Evolutionary conservation across 2,329 filamentous ascomycete species (phyloP), one percentile per base, ranked within the genome.

Genomic region (Microdochium bolleyi): DNA sequence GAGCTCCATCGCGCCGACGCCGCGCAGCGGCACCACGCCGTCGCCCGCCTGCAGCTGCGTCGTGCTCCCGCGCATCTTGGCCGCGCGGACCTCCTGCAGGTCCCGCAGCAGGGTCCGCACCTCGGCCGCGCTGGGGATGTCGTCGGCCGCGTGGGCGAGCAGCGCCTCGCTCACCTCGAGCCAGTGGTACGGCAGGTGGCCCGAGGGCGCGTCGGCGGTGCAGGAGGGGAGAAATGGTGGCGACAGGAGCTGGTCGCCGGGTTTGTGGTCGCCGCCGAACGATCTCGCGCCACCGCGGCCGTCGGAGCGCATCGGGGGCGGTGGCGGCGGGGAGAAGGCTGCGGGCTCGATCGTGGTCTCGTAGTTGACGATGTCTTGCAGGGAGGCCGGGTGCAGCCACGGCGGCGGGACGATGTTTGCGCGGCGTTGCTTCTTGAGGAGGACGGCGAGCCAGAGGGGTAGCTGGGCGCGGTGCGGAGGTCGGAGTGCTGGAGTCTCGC

Each of bases 1-100:
- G 49, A 97, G 76, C 73, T 99, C 94, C 87, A 97, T 91, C 2
- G 89, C 89, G 2, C 94, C 94, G 0, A 97, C 88, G 22, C 92
- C 92, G 2, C 77, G 69, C 53, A 87, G 60, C 53, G 74, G 80
- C 65, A 87, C 79, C 53, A 89, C 81, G n/a, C 92, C 84, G 22
- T 85, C 84, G 3, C 83, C 84, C 21, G 80, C 81, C 61, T 91
- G 88, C 50, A 95, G 70, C 38, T 84, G 80, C 37, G 83, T 80
- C 14, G 89, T 84, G 56, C 87, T 88, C 34, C 82, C 83, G 56
- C 91, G 76, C 76, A 96, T 85, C 75, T 97, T 97, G 51, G 91
- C 89, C 67, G 92, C 89, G 44, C 94, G 77, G 50, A 94, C 89
- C 71, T 97, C 92, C 52, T 92, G 79, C 58, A 97, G 68, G 64